Evolutionary conservation across 163 green algal genomes (phyloP).

Genomic region (Prototheca wickerhamii): DNA sequence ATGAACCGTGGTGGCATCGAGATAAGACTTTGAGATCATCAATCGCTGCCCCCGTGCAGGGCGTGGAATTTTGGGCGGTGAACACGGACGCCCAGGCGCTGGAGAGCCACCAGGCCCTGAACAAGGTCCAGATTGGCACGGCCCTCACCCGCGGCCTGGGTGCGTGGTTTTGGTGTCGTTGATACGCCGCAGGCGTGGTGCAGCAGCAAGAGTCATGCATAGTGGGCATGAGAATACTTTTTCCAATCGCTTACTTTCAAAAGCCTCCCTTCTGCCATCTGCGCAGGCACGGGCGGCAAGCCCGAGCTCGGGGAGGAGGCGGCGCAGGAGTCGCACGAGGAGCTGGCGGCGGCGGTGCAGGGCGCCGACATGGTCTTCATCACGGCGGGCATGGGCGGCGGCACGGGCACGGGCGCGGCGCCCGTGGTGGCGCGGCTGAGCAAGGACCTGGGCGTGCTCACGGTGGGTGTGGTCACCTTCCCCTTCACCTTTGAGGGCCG

Average conservation of each 20-base stretch:
- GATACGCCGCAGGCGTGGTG: neutral
- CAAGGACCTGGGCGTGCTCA: constrained; percentile 60
- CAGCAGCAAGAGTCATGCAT: too few relatives aligned
- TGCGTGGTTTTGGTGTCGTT: constrained; percentile 10
- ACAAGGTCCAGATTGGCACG: constrained; percentile 71
- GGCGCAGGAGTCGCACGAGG: constrained; percentile 76
- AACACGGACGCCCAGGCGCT: constrained; percentile 88
- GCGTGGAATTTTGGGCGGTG: constrained; percentile 82
- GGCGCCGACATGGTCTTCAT: constrained; percentile 84
- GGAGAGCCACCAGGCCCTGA: constrained; percentile 48
- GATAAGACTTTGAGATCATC: too few relatives aligned
- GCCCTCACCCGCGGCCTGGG: constrained; percentile 71
- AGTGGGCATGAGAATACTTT: too few relatives aligned
- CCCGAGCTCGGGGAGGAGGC: constrained; percentile 74
- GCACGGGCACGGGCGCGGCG: constrained; percentile 67
- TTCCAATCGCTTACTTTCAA: too few relatives aligned
- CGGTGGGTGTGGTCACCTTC: constrained; percentile 75
- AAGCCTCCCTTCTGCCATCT: neutral
- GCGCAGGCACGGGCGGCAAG: constrained; percentile 75
- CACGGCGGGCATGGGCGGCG: constrained; percentile 74
- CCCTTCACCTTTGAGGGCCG: constrained; percentile 80
- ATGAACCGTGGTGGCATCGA: too few relatives aligned
- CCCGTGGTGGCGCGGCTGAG: constrained; percentile 63
- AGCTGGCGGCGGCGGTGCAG: constrained; percentile 45
- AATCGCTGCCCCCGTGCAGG: constrained; percentile 20